Percentiles rank a stretch among this genome's conserved stretches.
Evolutionary conservation across 2,329 filamentous ascomycete genomes (phyloP).

Genomic region (Sphaerulina vaccinii): DNA sequence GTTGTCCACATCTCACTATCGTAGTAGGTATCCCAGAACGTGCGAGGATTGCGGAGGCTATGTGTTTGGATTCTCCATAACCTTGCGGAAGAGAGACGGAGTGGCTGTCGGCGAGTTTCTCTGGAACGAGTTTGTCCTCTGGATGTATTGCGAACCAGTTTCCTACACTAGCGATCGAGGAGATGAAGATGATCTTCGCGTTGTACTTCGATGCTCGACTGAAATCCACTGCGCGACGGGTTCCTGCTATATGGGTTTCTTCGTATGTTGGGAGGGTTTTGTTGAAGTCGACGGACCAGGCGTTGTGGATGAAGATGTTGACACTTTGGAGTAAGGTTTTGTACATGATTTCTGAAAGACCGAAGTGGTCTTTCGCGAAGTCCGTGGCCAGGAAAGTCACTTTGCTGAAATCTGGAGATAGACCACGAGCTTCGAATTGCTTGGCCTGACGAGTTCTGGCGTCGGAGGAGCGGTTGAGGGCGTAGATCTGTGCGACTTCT

Average conservation of each 20-base stretch:
- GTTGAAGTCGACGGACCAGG: constrained; percentile 44
- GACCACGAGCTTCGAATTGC: constrained; percentile 27
- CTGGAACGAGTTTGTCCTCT: constrained; percentile 32
- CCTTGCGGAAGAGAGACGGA: constrained; percentile 35
- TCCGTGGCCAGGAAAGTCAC: constrained; percentile 31
- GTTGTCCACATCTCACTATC: constrained; percentile 31
- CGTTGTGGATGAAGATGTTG: constrained; percentile 40
- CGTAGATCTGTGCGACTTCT: constrained; percentile 33
- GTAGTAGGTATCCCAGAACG: constrained; percentile 28
- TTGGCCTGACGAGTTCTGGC: constrained; percentile 26
- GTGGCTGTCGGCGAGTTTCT: constrained; percentile 33
- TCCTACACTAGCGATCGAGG: constrained; percentile 40
- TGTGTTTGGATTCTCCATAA: constrained; percentile 42
- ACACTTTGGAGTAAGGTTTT: constrained; percentile 23
- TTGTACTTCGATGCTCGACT: constrained; percentile 26
- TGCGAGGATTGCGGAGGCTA: constrained; percentile 36
- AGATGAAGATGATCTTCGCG: constrained; percentile 41
- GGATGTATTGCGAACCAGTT: constrained; percentile 25
- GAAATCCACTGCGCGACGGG: constrained; percentile 32
- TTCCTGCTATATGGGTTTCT: constrained; percentile 34
- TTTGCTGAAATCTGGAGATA: constrained; percentile 28
- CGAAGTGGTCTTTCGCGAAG: constrained; percentile 29
- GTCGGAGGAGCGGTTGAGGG: constrained; percentile 33
- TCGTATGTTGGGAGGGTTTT: constrained; percentile 36
- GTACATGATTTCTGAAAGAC: constrained; percentile 28